Percentiles rank a stretch among this genome's conserved stretches.
phyloP scores from a whole-genome alignment of 495 filamentous ascomycete genomes.

The Penicillium daleae region DNA sequence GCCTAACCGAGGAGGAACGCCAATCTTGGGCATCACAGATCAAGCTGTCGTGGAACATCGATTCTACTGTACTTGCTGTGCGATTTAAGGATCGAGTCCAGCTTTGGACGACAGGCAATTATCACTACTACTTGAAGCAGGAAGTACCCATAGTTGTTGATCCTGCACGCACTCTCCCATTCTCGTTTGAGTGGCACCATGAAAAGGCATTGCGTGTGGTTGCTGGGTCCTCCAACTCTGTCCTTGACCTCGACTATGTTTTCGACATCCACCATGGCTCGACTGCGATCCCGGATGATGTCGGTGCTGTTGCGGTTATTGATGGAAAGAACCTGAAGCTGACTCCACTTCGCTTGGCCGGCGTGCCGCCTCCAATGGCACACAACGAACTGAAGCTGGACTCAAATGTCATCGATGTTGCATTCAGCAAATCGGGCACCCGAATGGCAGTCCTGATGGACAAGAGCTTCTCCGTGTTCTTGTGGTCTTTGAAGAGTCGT shows the following conservation, averaged over 20 bases:
- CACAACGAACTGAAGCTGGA: conserved; percentile 70
- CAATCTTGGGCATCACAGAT: conserved; percentile 61
- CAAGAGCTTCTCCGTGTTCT: conserved; percentile 62
- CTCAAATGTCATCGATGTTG: conserved; percentile 71
- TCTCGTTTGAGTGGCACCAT: conserved; percentile 74
- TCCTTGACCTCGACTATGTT: conserved; percentile 69
- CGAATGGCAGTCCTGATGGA: conserved; percentile 73
- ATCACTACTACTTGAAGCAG: conserved; percentile 98
- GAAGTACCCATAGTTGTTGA: conserved; percentile 60
- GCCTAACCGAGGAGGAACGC: conserved; percentile 61
- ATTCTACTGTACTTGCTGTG: conserved; percentile 89
- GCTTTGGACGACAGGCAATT: conserved; percentile 97
- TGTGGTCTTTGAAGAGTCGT: conserved; percentile 61
- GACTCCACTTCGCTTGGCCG: conserved; percentile 80
- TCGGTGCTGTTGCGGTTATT: conserved; percentile 82
- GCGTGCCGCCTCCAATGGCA: conserved; percentile 92
- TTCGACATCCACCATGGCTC: conserved; percentile 71
- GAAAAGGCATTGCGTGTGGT: conserved; percentile 75
- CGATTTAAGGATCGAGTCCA: conserved; percentile 75
- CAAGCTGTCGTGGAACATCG: conserved; percentile 79
- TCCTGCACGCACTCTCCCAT: conserved; percentile 29
- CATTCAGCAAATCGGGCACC: conserved; percentile 67
- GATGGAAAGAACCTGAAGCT: conserved; percentile 82
- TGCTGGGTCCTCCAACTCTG: conserved; percentile 46
- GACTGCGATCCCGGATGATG: conserved; percentile 70